A percentile compares a stretch with the other conserved stretches of the same genome.
Conservation (phyloP, 1,284 basidiomycete species). For the Porogramme epimiltina region DNA sequence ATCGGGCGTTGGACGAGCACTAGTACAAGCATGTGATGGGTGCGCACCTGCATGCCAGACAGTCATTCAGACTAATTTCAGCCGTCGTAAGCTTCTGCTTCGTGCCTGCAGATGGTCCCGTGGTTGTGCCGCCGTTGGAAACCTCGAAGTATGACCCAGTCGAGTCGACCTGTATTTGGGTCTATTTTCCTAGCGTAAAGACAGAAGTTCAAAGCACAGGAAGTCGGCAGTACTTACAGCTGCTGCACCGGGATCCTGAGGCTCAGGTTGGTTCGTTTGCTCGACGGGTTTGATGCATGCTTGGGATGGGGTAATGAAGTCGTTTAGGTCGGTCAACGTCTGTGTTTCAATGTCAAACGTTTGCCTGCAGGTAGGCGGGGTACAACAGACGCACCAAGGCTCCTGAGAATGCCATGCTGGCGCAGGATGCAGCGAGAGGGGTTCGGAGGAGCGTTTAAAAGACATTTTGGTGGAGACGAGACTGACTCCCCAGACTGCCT, state of each 20-base stretch:
- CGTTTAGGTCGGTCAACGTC: constrained; percentile 95
- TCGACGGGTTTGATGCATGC: constrained; percentile 97
- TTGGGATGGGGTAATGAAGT: constrained; percentile 97
- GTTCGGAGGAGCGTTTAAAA: not conserved
- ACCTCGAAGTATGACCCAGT: constrained; percentile 83
- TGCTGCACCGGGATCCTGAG: constrained; percentile 56
- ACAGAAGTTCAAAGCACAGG: too few relatives aligned
- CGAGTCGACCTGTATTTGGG: constrained; percentile 87
- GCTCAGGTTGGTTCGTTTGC: constrained; percentile 52
- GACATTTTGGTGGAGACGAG: constrained; percentile 10
- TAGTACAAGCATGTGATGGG: not conserved
- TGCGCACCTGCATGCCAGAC: constrained; percentile 84
- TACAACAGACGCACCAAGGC: constrained; percentile 65
- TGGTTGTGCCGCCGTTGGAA: constrained; percentile 26
- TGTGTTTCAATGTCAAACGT: constrained; percentile 34
- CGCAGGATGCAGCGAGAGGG: too few relatives aligned
- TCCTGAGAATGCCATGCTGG: constrained; percentile 85
- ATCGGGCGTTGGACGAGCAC: not conserved
- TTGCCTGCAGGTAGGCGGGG: constrained; percentile 1
- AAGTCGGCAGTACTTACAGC: too few relatives aligned
- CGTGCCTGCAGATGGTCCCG: constrained; percentile 12
- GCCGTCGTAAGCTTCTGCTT: constrained; percentile 83
- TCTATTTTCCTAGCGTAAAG: too few relatives aligned
- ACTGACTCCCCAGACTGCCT: constrained; percentile 11
- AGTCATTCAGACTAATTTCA: constrained; percentile 95